Conservation (phyloP, 225 moss, liverwort and hornwort genomes). For the Marchantia paleacea region DNA sequence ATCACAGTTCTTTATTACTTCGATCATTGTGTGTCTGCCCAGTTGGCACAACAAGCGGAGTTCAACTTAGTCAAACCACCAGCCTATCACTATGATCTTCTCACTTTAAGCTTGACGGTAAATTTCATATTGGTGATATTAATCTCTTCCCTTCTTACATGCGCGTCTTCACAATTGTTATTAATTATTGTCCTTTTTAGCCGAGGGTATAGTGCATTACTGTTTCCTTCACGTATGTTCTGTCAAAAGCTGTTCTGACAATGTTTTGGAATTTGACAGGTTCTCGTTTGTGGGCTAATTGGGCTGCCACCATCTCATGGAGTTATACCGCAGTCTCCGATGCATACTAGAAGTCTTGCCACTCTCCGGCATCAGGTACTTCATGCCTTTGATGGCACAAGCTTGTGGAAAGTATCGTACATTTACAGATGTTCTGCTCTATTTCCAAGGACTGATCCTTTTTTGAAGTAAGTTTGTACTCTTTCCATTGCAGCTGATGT, state of each 20-base stretch:
- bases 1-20: conserved; percentile 77
- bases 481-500: conserved; percentile 47
- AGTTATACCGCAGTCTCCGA: conserved; percentile 80
- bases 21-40: conserved; percentile 75
- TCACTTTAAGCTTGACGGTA: conserved; percentile 70
- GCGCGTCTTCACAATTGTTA: too few relatives aligned
- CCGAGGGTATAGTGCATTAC: too few relatives aligned
- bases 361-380: conserved; percentile 62
- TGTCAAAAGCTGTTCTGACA: too few relatives aligned
- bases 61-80: conserved; percentile 71
- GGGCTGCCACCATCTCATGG: conserved; percentile 91
- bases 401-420: too few relatives aligned
- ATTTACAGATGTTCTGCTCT: too few relatives aligned
- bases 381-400: too few relatives aligned
- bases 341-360: conserved; percentile 75
- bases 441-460: neutral
- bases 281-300: conserved; percentile 66
- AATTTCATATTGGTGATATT: neutral
- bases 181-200: too few relatives aligned
- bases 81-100: conserved; percentile 70
- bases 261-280: conserved; percentile 29
- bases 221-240: neutral
- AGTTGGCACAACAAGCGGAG: conserved; percentile 72
- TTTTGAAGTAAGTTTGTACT: neutral
- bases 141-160: too few relatives aligned